Evolutionary conservation across 805 yeast genomes (phyloP).

Genomic region (Zygosaccharomyces bisporus): DNA sequence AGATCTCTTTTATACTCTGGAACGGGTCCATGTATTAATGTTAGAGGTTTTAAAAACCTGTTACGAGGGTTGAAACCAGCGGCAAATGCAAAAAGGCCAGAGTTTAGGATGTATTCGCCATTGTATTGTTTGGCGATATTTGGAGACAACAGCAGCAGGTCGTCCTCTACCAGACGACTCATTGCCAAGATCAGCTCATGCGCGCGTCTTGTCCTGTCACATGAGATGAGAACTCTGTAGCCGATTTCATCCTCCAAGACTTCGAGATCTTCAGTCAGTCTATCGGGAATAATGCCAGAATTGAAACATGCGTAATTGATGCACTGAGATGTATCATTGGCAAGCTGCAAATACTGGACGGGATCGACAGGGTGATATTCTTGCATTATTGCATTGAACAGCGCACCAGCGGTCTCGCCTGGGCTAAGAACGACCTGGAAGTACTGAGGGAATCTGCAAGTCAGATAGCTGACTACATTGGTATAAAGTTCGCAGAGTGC

Average conservation of each 20-base stretch:
- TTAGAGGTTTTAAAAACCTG: slow-evolving; percentile 51
- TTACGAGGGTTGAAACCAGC: slow-evolving; percentile 66
- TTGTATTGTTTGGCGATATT: slow-evolving; percentile 38
- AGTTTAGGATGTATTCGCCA: slow-evolving; percentile 57
- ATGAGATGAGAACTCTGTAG: slow-evolving; percentile 17
- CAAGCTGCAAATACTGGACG: slow-evolving; percentile 16
- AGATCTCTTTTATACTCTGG: slow-evolving; percentile 60
- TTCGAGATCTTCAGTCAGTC: slow-evolving; percentile 8
- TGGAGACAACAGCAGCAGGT: slow-evolving; percentile 50
- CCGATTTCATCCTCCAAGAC: slow-evolving; percentile 16
- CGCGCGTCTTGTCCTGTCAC: slow-evolving; percentile 18
- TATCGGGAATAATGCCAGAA: slow-evolving; percentile 16
- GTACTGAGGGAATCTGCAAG: slow-evolving; percentile 50
- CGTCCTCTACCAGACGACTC: slow-evolving; percentile 54
- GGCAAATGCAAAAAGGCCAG: slow-evolving; percentile 60
- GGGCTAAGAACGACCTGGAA: slow-evolving; percentile 34
- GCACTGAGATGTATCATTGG: slow-evolving; percentile 8
- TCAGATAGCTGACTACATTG: slow-evolving; percentile 39
- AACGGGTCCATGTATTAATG: slow-evolving; percentile 65
- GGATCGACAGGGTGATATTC: slow-evolving; percentile 39
- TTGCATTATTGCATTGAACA: slow-evolving; percentile 41
- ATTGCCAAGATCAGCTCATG: slow-evolving; percentile 22
- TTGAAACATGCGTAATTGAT: slow-evolving; percentile 16
- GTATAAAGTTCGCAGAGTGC: slow-evolving; percentile 53
- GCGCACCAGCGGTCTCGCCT: slow-evolving; percentile 24